phyloP scores from a whole-genome alignment of 768 basidiomycete species.

The Kwoniella dejecticola region DNA sequence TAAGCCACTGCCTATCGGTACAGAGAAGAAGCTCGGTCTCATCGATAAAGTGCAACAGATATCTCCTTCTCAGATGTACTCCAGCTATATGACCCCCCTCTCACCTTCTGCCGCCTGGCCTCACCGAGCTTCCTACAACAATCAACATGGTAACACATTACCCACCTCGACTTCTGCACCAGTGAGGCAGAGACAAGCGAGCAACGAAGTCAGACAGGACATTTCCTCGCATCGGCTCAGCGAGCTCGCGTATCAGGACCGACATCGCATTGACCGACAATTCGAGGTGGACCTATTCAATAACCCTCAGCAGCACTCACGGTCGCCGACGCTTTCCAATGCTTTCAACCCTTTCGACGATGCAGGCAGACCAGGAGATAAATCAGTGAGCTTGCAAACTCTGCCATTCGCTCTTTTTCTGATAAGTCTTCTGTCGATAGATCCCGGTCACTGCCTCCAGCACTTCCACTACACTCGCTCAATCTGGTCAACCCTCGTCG shows the following conservation, averaged over 20 bases:
- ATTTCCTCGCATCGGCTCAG: too few relatives aligned
- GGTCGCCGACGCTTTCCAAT: neutral
- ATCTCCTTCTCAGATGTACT: neutral
- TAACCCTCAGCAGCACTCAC: neutral
- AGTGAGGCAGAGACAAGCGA: too few relatives aligned
- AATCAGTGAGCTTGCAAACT: neutral
- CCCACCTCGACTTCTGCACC: too few relatives aligned
- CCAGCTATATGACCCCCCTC: neutral
- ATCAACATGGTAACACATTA: too few relatives aligned
- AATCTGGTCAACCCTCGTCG: too few relatives aligned
- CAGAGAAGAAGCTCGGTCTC: conserved; percentile 13
- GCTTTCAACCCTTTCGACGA: neutral
- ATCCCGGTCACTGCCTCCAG: too few relatives aligned
- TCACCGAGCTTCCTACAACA: too few relatives aligned
- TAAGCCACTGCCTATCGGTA: conserved; percentile 16
- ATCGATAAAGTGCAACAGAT: neutral
- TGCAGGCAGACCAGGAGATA: neutral
- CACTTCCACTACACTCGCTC: too few relatives aligned
- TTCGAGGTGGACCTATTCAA: neutral
- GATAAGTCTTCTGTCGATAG: too few relatives aligned
- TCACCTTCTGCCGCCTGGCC: neutral
- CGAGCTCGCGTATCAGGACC: too few relatives aligned
- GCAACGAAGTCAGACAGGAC: too few relatives aligned
- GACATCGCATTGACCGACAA: too few relatives aligned
- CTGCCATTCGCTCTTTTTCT: neutral